Conservation (phyloP, 2,329 filamentous ascomycete species). For the Elsinoe batatas region DNA sequence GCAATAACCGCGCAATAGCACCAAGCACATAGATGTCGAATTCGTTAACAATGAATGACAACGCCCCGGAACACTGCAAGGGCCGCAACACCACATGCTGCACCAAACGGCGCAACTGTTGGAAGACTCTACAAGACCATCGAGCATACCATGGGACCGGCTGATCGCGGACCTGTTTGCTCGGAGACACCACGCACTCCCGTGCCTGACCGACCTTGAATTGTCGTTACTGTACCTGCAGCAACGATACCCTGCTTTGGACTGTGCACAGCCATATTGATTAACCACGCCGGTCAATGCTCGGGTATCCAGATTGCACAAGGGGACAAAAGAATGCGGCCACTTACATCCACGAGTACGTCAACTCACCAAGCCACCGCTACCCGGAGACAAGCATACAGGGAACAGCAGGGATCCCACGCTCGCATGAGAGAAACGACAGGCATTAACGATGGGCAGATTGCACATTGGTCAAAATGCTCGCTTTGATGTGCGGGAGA, state of each 20-base stretch:
- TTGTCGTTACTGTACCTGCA: neutral
- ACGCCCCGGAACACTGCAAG: too few species aligned
- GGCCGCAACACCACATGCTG: too few species aligned
- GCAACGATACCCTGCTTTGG: neutral
- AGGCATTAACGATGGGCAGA: conserved; percentile 5
- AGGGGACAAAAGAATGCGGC: neutral
- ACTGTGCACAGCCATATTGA: conserved; percentile 1
- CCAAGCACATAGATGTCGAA: too few species aligned
- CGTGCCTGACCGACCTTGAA: too few species aligned
- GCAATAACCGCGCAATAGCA: too few species aligned
- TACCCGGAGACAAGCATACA: neutral
- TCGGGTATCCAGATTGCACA: neutral
- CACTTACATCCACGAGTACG: conserved; percentile 9
- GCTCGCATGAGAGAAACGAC: neutral
- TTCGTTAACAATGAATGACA: too few species aligned
- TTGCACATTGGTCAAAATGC: neutral
- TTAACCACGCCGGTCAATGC: neutral
- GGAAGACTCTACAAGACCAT: too few species aligned
- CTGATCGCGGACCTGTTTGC: too few species aligned
- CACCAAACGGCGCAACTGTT: too few species aligned
- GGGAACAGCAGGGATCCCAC: neutral
- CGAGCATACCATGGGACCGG: too few species aligned
- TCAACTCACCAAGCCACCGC: conserved; percentile 6
- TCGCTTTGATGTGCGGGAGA: conserved; percentile 4
- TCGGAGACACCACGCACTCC: too few species aligned